Percentiles rank a stretch among this genome's conserved stretches.
phyloP scores from a whole-genome alignment of 208 protist genomes.

The Crithidia sp. region DNA sequence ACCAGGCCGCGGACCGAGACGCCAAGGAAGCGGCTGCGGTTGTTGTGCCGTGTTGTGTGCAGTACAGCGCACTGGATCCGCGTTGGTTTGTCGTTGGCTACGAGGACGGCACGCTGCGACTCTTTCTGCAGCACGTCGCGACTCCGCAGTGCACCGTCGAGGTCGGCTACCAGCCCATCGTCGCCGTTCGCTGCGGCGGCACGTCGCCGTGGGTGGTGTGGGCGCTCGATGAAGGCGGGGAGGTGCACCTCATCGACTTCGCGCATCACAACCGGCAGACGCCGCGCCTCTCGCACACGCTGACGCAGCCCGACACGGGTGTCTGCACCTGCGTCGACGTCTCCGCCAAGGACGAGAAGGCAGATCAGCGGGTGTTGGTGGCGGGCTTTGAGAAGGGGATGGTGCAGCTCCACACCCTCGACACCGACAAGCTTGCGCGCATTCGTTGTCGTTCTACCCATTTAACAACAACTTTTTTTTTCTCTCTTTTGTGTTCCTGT shows the following conservation, averaged over 20 bases:
- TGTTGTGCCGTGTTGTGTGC: constrained; percentile 61
- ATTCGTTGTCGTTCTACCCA: too few species aligned
- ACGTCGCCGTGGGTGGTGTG: constrained; percentile 67
- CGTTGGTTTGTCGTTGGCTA: constrained; percentile 79
- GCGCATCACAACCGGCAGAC: constrained; percentile 51
- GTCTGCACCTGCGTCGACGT: constrained; percentile 67
- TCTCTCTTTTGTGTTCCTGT: too few species aligned
- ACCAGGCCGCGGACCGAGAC: not conserved
- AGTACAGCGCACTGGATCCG: constrained; percentile 63
- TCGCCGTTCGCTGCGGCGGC: constrained; percentile 54
- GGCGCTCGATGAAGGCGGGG: constrained; percentile 73
- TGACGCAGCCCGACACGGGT: constrained; percentile 65
- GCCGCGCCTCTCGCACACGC: constrained; percentile 55
- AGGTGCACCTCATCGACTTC: constrained; percentile 73
- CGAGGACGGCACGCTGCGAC: constrained; percentile 77
- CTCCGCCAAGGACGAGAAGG: constrained; percentile 48
- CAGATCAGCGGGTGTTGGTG: constrained; percentile 58
- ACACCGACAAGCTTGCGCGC: constrained; percentile 33
- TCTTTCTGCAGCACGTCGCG: constrained; percentile 61
- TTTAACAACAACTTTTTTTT: too few species aligned
- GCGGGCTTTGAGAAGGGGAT: constrained; percentile 78
- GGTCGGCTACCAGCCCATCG: constrained; percentile 44
- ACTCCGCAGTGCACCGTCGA: constrained; percentile 71
- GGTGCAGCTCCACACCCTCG: constrained; percentile 73
- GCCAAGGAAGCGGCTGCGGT: constrained; percentile 12